Percentiles rank a stretch among this genome's conserved stretches.
phyloP scores from a whole-genome alignment of 2,329 filamentous ascomycete species.

The Aspergillus oerlinghausenensis region DNA sequence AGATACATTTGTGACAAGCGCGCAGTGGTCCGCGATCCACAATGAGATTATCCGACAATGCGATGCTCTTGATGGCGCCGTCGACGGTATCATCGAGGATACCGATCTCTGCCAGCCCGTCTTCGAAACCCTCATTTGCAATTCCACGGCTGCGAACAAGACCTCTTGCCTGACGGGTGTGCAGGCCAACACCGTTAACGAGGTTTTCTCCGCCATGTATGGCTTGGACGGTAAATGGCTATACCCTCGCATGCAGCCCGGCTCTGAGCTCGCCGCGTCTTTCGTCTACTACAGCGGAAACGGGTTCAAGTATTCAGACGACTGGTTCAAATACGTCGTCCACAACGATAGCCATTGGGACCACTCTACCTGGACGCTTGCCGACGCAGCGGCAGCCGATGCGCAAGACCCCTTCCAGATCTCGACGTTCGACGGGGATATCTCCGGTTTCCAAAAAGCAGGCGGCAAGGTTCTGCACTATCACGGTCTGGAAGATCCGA shows the following conservation, averaged over 20 bases:
- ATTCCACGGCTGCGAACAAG: conserved; percentile 10
- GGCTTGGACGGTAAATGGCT: conserved; percentile 26
- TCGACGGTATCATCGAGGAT: conserved; percentile 36
- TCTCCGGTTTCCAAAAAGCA: conserved; percentile 43
- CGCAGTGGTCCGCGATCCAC: conserved; percentile 30
- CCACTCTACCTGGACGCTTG: conserved; percentile 33
- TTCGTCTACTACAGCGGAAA: conserved; percentile 32
- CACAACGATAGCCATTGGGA: conserved; percentile 39
- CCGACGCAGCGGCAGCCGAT: conserved; percentile 34
- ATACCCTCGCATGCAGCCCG: conserved; percentile 35
- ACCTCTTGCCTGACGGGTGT: conserved; percentile 25
- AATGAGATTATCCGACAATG: conserved; percentile 35
- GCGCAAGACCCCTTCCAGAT: conserved; percentile 46
- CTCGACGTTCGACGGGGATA: conserved; percentile 46
- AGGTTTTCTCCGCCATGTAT: conserved; percentile 30
- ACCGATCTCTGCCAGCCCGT: conserved; percentile 31
- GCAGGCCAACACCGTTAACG: conserved; percentile 28
- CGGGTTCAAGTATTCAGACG: conserved; percentile 34
- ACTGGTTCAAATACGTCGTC: conserved; percentile 45
- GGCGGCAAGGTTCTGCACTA: conserved; percentile 41
- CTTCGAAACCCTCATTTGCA: conserved; percentile 30
- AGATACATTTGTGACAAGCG: conserved; percentile 24
- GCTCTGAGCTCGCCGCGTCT: conserved; percentile 23
- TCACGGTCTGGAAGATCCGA: conserved; percentile 43
- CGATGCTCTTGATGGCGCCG: conserved; percentile 28